Evolutionary conservation across 1,139 yeast species (phyloP).

Genomic region (Geotrichum siamense): DNA sequence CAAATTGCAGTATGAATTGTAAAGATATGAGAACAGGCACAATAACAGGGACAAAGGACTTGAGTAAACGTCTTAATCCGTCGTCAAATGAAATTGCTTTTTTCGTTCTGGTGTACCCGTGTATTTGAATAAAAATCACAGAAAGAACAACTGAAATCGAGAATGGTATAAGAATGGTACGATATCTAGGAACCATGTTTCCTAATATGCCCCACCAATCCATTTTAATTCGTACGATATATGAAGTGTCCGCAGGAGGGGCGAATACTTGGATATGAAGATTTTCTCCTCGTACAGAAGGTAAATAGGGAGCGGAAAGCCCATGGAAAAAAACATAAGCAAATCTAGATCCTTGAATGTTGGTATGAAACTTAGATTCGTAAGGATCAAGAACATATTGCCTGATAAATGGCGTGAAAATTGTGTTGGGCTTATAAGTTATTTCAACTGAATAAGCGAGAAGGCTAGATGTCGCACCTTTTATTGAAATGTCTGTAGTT

Average conservation of each 20-base stretch:
- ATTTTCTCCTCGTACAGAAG: constrained; percentile 35
- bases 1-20: constrained; percentile 22
- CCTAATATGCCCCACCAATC: constrained; percentile 35
- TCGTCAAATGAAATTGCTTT: constrained; percentile 46
- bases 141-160: constrained; percentile 29
- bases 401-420: constrained; percentile 53
- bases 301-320: constrained; percentile 62
- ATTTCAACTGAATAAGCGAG: constrained; percentile 43
- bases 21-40: constrained; percentile 16
- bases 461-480: constrained; percentile 53
- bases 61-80: constrained; percentile 38
- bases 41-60: constrained; percentile 22
- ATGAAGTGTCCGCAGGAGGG: constrained; percentile 18
- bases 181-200: constrained; percentile 32
- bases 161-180: constrained; percentile 32
- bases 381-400: constrained; percentile 56
- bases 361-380: constrained; percentile 74
- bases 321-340: constrained; percentile 51
- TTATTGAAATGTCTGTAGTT: constrained; percentile 41
- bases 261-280: constrained; percentile 34
- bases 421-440: constrained; percentile 4
- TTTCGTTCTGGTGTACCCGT: constrained; percentile 26
- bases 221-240: constrained; percentile 27
- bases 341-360: constrained; percentile 34
- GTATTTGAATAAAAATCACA: constrained; percentile 26